These are phyloP conservation scores for Aspergillus neotritici DNA, from an alignment of 2,329 filamentous ascomycete species.

Conservation along the genomic window DNA sequence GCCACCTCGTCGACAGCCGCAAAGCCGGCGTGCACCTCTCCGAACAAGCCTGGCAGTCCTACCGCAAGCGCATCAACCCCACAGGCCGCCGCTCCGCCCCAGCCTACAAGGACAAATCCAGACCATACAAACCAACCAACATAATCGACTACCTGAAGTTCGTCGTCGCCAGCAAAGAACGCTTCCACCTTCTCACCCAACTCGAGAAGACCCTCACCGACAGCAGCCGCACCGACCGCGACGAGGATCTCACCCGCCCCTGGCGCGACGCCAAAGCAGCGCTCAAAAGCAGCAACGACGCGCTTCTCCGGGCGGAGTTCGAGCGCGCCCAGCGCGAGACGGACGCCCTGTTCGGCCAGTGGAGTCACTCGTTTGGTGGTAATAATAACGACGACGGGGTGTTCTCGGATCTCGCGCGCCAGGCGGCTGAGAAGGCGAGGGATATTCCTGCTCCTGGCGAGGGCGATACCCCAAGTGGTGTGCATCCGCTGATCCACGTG, in stretches of 20 bases:
- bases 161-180: conserved; percentile 31
- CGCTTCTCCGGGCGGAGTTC: conserved; percentile 16
- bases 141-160: conserved; percentile 45
- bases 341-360: conserved; percentile 15
- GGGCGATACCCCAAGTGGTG: too few species aligned
- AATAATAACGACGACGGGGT: conserved; percentile 3
- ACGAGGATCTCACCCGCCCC: conserved; percentile 32
- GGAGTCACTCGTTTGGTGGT: conserved; percentile 9
- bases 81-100: conserved; percentile 21
- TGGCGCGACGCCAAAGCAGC: conserved; percentile 26
- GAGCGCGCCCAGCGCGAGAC: conserved; percentile 17
- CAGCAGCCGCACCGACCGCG: conserved; percentile 12
- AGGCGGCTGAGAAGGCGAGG: conserved; percentile 24
- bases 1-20: conserved; percentile 42
- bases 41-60: conserved; percentile 34
- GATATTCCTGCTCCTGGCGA: conserved; percentile 27
- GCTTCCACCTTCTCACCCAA: conserved; percentile 23
- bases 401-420: conserved; percentile 20
- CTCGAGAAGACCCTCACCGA: conserved; percentile 28
- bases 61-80: conserved; percentile 31
- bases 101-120: conserved; percentile 32
- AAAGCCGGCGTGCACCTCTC: conserved; percentile 42
- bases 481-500: conserved; percentile 30
- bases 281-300: conserved; percentile 4
- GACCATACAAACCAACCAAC: conserved; percentile 25